These are phyloP conservation scores for Saturnispora silvae DNA, from an alignment of 805 yeast species.

Conservation along the genomic window DNA sequence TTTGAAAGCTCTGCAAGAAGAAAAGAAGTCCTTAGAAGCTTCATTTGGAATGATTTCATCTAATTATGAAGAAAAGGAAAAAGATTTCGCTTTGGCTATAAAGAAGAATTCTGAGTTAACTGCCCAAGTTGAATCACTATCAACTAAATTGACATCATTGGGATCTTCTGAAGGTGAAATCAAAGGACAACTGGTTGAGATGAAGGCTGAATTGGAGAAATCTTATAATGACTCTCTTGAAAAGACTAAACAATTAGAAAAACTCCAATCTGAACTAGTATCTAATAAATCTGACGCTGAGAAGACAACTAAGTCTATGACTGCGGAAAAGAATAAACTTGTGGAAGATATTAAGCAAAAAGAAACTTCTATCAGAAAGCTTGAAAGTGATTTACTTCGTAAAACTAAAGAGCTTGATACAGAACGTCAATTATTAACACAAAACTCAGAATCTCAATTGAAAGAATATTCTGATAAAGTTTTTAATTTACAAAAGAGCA, in stretches of 20 bases:
- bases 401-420: too few species aligned
- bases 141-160: neutral
- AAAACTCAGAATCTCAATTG: too few species aligned
- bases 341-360: too few species aligned
- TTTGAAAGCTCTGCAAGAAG: constrained; percentile 2
- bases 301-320: neutral
- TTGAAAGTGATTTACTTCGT: too few species aligned
- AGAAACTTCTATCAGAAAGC: too few species aligned
- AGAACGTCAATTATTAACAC: too few species aligned
- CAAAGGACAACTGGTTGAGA: neutral
- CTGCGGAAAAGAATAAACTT: neutral
- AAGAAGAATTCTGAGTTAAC: neutral
- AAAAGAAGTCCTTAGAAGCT: constrained; percentile 5
- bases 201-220: neutral
- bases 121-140: neutral
- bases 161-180: neutral
- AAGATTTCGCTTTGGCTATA: neutral
- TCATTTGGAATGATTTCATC: constrained; percentile 7
- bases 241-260: neutral
- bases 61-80: constrained; percentile 6
- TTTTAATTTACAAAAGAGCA: too few species aligned
- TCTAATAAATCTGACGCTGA: neutral
- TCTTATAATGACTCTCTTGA: too few species aligned
- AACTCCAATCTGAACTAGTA: neutral
- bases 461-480: too few species aligned